Percentiles rank a stretch among this genome's conserved stretches.
Conservation (phyloP, 768 basidiomycete species). For the Hygrocybe punicea region DNA sequence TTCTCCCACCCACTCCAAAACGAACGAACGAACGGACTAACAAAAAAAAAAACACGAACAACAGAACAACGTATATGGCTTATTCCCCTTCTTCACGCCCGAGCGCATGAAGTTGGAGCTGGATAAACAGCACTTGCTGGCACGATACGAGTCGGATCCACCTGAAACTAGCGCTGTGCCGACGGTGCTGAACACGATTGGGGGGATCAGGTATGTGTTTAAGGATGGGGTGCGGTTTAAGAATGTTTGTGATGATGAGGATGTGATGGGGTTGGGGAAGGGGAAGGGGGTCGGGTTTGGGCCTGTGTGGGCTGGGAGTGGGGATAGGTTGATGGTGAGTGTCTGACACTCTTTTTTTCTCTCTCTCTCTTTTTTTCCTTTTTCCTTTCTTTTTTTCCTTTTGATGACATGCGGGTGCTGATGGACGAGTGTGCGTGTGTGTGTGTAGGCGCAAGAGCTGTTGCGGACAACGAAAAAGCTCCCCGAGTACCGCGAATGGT, state of each 20-base stretch:
- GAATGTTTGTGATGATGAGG: constrained; percentile 27
- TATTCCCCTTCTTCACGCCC: constrained; percentile 69
- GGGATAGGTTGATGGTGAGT: no score
- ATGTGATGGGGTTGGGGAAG: constrained; percentile 26
- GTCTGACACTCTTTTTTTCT: no score
- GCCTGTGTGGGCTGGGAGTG: no score
- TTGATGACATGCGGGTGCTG: no score
- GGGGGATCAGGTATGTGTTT: constrained; percentile 33
- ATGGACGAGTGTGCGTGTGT: no score
- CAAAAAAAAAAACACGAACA: no score
- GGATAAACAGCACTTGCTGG: constrained; percentile 28
- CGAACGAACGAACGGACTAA: no score
- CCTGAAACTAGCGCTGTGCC: constrained; percentile 25
- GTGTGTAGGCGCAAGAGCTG: constrained; percentile 22
- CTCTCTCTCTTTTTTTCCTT: no score
- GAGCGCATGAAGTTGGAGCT: constrained; percentile 31
- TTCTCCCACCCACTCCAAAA: constrained; percentile 23
- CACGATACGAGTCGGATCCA: constrained; percentile 29
- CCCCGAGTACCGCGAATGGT: constrained; percentile 25
- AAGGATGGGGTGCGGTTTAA: constrained; percentile 30
- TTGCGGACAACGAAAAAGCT: constrained; percentile 22
- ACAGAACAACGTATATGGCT: constrained; percentile 51
- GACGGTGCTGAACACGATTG: constrained; percentile 30
- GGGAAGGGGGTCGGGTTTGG: no score
- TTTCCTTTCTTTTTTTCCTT: no score